Evolutionary conservation across 1,284 basidiomycete species (phyloP).

Genomic region (Sporisorium scitamineum): DNA sequence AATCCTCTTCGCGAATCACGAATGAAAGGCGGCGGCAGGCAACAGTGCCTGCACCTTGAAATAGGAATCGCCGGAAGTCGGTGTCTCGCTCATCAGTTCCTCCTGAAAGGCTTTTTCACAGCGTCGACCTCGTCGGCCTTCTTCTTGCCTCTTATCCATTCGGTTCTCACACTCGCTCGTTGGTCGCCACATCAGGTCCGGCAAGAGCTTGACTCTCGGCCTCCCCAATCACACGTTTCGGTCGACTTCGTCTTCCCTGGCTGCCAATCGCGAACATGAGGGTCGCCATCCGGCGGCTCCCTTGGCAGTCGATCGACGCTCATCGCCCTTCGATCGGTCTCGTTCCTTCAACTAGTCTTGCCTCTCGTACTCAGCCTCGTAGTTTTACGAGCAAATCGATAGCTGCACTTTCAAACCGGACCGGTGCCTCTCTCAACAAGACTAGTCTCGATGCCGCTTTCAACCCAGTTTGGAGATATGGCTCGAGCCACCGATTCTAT

Average conservation of each 20-base stretch:
- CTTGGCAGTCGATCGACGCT: conserved; percentile 24
- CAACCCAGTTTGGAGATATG: not conserved
- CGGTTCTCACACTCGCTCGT: not conserved
- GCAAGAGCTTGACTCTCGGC: not conserved
- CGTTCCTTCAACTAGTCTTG: conserved; percentile 11
- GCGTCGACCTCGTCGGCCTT: not conserved
- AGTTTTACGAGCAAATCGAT: conserved; percentile 15
- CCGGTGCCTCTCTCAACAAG: not conserved
- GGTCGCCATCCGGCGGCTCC: conserved; percentile 43
- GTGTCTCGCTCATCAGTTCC: not conserved
- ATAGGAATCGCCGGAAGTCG: conserved; percentile 6
- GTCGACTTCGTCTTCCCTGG: not conserved
- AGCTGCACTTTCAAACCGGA: not conserved
- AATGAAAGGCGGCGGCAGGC: not conserved
- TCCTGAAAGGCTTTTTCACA: not conserved
- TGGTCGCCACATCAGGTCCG: not conserved
- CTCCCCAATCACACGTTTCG: not conserved
- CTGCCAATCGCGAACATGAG: conserved; percentile 32
- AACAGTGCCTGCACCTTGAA: not conserved
- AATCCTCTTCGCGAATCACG: conserved; percentile 3
- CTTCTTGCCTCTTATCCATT: not conserved
- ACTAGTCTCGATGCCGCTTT: not conserved
- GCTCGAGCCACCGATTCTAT: conserved; percentile 8
- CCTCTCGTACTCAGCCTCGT: conserved; percentile 13
- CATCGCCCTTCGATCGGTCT: conserved; percentile 16